These are phyloP conservation scores for Leucoagaricus sp. DNA, from an alignment of 1,284 basidiomycete genomes.

Conservation along the genomic window DNA sequence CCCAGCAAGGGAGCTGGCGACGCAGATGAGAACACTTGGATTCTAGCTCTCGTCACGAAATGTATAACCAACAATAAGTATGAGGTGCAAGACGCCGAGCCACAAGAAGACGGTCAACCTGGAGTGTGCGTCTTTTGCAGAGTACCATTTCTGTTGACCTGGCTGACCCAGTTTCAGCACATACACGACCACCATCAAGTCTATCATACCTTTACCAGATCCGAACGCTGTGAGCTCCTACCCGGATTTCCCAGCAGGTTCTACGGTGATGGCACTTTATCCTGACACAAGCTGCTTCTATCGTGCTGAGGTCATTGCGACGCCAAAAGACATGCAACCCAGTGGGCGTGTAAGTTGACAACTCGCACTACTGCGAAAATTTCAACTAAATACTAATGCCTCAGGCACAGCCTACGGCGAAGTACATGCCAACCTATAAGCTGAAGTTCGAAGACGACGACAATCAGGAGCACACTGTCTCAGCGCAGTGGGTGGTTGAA, in stretches of 20 bases:
- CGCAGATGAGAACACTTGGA: constrained; percentile 76
- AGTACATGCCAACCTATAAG: constrained; percentile 59
- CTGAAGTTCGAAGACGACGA: constrained; percentile 84
- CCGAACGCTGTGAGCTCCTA: constrained; percentile 63
- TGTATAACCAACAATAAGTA: constrained; percentile 76
- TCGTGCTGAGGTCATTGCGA: constrained; percentile 73
- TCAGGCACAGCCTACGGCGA: constrained; percentile 40
- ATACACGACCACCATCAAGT: constrained; percentile 67
- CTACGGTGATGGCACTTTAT: constrained; percentile 79
- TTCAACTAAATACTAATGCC: not conserved
- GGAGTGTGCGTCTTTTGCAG: constrained; percentile 50
- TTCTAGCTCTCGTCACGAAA: constrained; percentile 71
- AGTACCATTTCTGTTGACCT: not conserved
- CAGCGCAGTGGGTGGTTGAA: constrained; percentile 75
- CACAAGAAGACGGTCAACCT: constrained; percentile 73
- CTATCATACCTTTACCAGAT: constrained; percentile 79
- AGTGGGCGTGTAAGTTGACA: constrained; percentile 48
- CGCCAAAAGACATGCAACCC: constrained; percentile 57
- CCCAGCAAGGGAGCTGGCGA: constrained; percentile 48
- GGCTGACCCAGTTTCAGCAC: constrained; percentile 37
- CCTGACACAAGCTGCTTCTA: constrained; percentile 88
- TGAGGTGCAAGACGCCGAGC: constrained; percentile 80
- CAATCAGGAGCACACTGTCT: constrained; percentile 72
- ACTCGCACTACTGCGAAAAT: constrained; percentile 7
- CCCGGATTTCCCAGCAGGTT: constrained; percentile 68